Evolutionary conservation across 306 rosid species (phyloP).

Genomic region (Begonia fuchsioides): DNA sequence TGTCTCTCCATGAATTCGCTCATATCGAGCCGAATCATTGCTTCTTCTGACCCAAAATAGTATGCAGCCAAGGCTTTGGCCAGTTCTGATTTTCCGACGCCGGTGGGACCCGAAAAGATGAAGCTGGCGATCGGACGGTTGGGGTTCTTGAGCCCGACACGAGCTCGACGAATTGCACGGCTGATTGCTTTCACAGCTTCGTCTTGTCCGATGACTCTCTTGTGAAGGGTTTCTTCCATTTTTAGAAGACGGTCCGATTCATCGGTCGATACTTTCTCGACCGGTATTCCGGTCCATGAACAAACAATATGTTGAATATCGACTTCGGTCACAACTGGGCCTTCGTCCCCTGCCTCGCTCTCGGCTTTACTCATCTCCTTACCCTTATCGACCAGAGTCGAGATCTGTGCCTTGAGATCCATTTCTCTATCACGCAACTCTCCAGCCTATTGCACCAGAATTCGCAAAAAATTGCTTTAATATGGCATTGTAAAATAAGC

Average conservation of each 20-base stretch:
- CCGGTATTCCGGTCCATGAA: slow-evolving; percentile 95
- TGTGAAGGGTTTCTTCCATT: slow-evolving; percentile 94
- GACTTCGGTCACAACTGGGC: slow-evolving; percentile 73
- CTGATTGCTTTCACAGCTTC: slow-evolving; percentile 94
- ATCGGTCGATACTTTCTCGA: slow-evolving; percentile 82
- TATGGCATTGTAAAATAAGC: neutral
- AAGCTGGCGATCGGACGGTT: slow-evolving; percentile 94
- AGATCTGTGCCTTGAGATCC: slow-evolving; percentile 83
- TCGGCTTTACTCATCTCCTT: slow-evolving; percentile 97
- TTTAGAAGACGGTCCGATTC: slow-evolving; percentile 95
- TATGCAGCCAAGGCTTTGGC: slow-evolving; percentile 86
- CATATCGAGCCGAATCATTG: slow-evolving; percentile 97
- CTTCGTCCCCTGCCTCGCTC: slow-evolving; percentile 83
- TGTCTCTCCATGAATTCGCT: slow-evolving; percentile 98
- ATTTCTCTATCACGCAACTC: slow-evolving; percentile 86
- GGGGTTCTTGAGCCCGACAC: slow-evolving; percentile 91
- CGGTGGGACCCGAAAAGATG: slow-evolving; percentile 96
- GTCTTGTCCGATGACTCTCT: slow-evolving; percentile 77
- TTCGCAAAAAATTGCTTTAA: no score
- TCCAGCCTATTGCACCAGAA: slow-evolving; percentile 48
- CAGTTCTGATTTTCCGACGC: slow-evolving; percentile 94
- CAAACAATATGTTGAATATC: slow-evolving; percentile 85
- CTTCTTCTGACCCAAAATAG: slow-evolving; percentile 92
- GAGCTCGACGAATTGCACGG: slow-evolving; percentile 85
- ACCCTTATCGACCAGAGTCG: slow-evolving; percentile 68